phyloP scores from a whole-genome alignment of 305 asterid species.

The Fraxinus albicans region DNA sequence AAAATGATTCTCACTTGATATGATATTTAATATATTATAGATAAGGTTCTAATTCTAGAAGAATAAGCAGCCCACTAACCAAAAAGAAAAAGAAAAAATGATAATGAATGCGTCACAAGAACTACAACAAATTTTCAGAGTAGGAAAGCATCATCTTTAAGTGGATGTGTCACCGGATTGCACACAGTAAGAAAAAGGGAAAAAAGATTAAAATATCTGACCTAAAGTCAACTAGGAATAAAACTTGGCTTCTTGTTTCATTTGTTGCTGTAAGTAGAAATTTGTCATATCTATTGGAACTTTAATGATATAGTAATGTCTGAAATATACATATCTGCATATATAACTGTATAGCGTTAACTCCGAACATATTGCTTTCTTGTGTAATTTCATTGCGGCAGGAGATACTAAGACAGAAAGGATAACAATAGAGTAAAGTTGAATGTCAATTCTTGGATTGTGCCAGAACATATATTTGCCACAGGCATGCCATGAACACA shows the following conservation, averaged over 20 bases:
- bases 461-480: background rate
- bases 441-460: background rate
- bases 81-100: background rate
- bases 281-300: background rate
- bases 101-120: background rate
- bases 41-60: background rate
- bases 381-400: background rate
- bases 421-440: constrained; percentile 6
- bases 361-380: constrained; percentile 12
- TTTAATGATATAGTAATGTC: constrained; percentile 8
- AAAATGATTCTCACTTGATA: too few species aligned
- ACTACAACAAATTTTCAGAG: background rate
- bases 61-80: background rate
- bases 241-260: background rate
- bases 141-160: background rate
- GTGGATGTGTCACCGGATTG: background rate
- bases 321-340: constrained; percentile 5
- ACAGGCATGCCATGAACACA: background rate
- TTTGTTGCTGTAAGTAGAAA: background rate
- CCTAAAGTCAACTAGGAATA: background rate
- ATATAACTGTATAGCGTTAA: constrained; percentile 3
- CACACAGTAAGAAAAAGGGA: background rate
- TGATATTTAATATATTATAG: too few species aligned
- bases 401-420: constrained; percentile 5
- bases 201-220: background rate